Evolutionary conservation across 2,329 filamentous ascomycete species (phyloP), one percentile per base, ranked within the genome.

Genomic region (Talaromyces sp.): DNA sequence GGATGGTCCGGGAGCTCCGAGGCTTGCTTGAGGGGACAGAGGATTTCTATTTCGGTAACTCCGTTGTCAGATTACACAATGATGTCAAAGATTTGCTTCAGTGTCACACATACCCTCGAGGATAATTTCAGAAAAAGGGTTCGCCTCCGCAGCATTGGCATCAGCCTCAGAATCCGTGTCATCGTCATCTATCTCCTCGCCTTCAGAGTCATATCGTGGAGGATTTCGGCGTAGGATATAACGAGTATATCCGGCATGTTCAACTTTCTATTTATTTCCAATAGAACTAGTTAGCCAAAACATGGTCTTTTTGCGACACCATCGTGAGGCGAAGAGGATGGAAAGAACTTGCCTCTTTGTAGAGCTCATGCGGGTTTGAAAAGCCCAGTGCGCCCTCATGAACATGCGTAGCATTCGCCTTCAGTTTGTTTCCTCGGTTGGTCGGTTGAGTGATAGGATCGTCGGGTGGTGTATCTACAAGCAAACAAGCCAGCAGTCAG

Each of bases 401-500:
- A 50, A 86, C 79, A 69, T 82, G 81, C 63, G 78, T 78, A 26
- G 84, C 82, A 67, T 84, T 83, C 62, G 78, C 78, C 70, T 82
- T 82, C 66, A 87, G 77, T 71, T 86, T 87, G 70, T 87, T 85
- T 60, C 83, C 83, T 68, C 83, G 80, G 69, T 86, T 86, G 56
- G 82, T 82, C 56, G 81, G 80, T 60, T 80, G 77, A 27, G 77
- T 77, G 65, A 85, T 82, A 51, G 78, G 74, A 55, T 84, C 81
- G 65, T 86, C 84, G 38, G 81, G 72, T 26, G 69, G 75, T 19
- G 69, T 67, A 64, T 74, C 75, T 77, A n/a, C n/a, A 60, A 51
- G 46, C 11, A 38, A 58, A 54, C 54, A 55, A 58, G 29, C 52
- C 31, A 54, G 56, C 13, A 11, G 24, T 38, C 35, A n/a, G 35